phyloP scores from a whole-genome alignment of 495 filamentous ascomycete genomes.

The Hypoxylon fuscum region DNA sequence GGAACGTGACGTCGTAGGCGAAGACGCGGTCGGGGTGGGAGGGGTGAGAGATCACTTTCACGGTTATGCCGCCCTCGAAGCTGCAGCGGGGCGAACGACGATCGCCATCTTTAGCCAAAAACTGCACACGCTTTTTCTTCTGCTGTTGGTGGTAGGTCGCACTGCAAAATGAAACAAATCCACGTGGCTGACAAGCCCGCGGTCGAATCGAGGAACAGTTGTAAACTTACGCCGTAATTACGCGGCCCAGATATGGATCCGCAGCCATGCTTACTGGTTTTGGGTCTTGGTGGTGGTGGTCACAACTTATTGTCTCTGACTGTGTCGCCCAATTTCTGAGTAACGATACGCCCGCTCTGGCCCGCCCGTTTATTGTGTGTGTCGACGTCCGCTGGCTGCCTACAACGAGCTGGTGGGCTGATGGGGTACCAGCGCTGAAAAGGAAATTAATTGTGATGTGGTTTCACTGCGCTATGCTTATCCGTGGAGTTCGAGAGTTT shows the following conservation, averaged over 20 bases:
- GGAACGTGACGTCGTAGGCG: constrained; percentile 51
- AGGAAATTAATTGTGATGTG: constrained; percentile 3
- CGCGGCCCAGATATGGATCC: constrained; percentile 34
- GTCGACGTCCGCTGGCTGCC: too few relatives aligned
- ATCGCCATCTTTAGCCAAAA: constrained; percentile 19
- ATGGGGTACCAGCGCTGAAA: too few relatives aligned
- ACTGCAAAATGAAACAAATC: neutral
- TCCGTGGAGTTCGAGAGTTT: neutral
- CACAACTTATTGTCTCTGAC: too few relatives aligned
- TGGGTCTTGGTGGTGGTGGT: too few relatives aligned
- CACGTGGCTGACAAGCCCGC: constrained; percentile 5
- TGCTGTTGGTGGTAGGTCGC: too few relatives aligned
- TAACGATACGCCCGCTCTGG: neutral
- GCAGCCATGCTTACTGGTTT: constrained; percentile 14
- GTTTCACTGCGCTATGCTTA: neutral
- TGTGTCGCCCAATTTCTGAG: neutral
- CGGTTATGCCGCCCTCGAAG: constrained; percentile 46
- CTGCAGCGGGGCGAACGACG: constrained; percentile 31
- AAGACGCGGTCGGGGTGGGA: constrained; percentile 45
- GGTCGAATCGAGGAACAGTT: neutral
- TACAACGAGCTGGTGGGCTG: too few relatives aligned
- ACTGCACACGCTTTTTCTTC: too few relatives aligned
- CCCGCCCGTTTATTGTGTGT: too few relatives aligned
- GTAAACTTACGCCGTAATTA: constrained; percentile 39
- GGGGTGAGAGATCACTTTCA: constrained; percentile 37